Base-by-base conservation (phyloP, 2,329 filamentous ascomycete genomes). In the Alternaria novae-zelandiae region DNA sequence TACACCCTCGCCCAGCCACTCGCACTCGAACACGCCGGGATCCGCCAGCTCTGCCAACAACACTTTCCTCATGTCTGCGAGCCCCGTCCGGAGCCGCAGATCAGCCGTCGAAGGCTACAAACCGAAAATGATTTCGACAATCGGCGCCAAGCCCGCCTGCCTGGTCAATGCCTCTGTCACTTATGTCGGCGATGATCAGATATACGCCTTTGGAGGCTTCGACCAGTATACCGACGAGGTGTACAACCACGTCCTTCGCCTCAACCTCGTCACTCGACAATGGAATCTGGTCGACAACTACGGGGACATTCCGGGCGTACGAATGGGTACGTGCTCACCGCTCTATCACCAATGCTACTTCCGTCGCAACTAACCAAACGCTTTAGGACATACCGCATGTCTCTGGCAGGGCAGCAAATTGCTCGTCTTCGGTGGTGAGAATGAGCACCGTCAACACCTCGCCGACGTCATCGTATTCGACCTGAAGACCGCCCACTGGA, bases 141-240 rank as follows among this genome's bases (percentile, higher is more conserved):
- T 86, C 54, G 84, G 84, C 61, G 83, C 84, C 81, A 89, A 94
- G 70, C 96, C 96, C 41, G 94, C 96, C 36, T 98, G 95, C 77
- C 86, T 99, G 54, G 95, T 99, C 70, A 99, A 99, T 84, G 96
- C 96, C 56, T 98, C 96, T 1, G 95, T 98, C 64, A 99, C 96
- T n/a, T 97, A 97, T 80, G 97, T 96, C 75, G 94, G 94, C 63
- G 96, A 97, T 82, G 96, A 98, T 79, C 90, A 96, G 80, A 98
- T 99, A 73, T 98, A 96, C 81, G 96, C 95, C 11, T 99, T 99
- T 84, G 96, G 96, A 46, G 96, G 96, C 17, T 99, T 99, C 76
- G 96, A 99, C 78, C 95, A 98, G 81, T 98, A 97, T 78, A 99
- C 96, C 0, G 96, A 99, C 79, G 96, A 99, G 83, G 90, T 99